Base-by-base conservation (phyloP, 352 stramenopile genomes). In the Phytophthora macrochlamydospora region DNA sequence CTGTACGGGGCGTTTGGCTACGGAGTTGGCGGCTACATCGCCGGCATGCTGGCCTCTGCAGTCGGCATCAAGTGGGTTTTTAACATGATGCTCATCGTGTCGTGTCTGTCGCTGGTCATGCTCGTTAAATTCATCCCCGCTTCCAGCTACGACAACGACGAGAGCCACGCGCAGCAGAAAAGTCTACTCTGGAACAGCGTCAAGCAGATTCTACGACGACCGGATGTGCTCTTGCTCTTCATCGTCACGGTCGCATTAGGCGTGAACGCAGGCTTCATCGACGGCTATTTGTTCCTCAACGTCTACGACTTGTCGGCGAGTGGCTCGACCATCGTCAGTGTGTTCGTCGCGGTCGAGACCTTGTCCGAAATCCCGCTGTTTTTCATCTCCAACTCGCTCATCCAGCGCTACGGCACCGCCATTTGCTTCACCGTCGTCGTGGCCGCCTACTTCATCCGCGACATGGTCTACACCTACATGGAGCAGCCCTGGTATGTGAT, bases 1-100 rank as follows among this genome's bases (percentile, higher is more conserved):
- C 58, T 89, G 7, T 87, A 84, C 43, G 80, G 76, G 2, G 76
- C 78, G 2, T 71, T 86, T 12, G 81, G 78, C 9, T 90, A 84
- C 54, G 81, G 81, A 11, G 59, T 78, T 11, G 70, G 70, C 43
- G 78, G 78, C 4, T 90, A 87, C 51, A 55, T 86, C 1, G 71
- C 73, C 1, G 73, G 78, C 4, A 57, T 79, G 50, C 62, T 87
- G 43, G 73, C 82, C 3, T 72, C 67, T 8, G 51, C 59, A 3
- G 51, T 68, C 7, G 81, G 76, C 46, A 84, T 89, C 56, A 49
- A 71, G 8, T 89, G 73, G 78, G 71, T 67, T 12, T 90, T 90
- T 50, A 83, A 73, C 30, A 58, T 86, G 44, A 73, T 69, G 58
- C 53, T 87, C 13, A 54, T 50, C n/a, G 56, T 85, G 1, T 75